These are phyloP conservation scores for Leccinum griseonigrum DNA, from an alignment of 1,284 basidiomycete species.

Conservation along the genomic window DNA sequence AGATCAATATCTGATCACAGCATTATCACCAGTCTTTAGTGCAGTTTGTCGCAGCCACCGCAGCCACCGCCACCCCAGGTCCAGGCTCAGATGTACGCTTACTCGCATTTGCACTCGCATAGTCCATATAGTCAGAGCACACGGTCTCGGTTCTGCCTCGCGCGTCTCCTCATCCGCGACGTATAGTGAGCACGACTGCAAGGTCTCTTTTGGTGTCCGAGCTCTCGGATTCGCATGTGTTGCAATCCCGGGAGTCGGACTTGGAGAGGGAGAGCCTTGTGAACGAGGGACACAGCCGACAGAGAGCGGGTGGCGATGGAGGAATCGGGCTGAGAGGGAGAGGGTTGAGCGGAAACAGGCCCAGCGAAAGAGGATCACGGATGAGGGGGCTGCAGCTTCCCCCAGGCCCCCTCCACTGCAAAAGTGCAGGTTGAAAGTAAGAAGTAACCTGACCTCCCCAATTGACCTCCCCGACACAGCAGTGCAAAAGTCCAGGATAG, in stretches of 20 bases:
- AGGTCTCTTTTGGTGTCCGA: slow-evolving; percentile 24
- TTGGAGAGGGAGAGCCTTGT: slow-evolving; percentile 17
- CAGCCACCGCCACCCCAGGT: not conserved
- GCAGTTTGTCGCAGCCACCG: not conserved
- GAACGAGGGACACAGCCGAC: slow-evolving; percentile 18
- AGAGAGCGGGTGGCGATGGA: slow-evolving; percentile 12
- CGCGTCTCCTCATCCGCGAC: slow-evolving; percentile 24
- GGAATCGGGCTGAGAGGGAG: slow-evolving; percentile 13
- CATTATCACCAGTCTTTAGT: slow-evolving; percentile 12
- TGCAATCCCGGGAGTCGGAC: slow-evolving; percentile 23
- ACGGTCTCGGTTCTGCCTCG: slow-evolving; percentile 25
- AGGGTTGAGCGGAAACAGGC: slow-evolving; percentile 3
- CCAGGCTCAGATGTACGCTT: not conserved
- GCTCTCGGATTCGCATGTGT: slow-evolving; percentile 12
- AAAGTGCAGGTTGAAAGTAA: slow-evolving; percentile 14
- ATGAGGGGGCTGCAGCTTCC: no score
- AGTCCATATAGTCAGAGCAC: slow-evolving; percentile 23
- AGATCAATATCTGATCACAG: slow-evolving; percentile 11
- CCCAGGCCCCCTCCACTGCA: not conserved
- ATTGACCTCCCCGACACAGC: no score
- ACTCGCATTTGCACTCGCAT: not conserved
- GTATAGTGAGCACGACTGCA: slow-evolving; percentile 30
- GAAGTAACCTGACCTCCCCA: no score
- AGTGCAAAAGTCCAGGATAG: slow-evolving; percentile 25
- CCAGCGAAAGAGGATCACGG: no score